These are phyloP conservation scores for Purshia tridentata DNA, from an alignment of 306 rosid genomes.

Conservation along the genomic window DNA sequence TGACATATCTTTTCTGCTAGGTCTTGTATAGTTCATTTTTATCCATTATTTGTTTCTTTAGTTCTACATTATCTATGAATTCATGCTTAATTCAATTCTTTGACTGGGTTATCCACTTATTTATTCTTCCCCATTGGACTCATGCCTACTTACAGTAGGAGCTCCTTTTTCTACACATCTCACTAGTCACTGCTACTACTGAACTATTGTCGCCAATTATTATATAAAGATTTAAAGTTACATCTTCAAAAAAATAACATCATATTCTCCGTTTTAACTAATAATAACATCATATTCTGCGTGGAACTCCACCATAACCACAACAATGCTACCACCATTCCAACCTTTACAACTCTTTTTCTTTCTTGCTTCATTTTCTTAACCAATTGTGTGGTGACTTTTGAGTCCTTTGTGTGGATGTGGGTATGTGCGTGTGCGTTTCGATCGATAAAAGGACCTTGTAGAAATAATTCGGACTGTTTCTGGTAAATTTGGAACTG, in stretches of 20 bases:
- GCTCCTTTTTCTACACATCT: not conserved
- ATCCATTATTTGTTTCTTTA: not conserved
- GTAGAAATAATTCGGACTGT: no score
- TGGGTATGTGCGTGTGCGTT: no score
- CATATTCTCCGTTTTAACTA: not conserved
- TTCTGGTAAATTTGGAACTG: not conserved
- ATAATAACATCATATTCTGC: not conserved
- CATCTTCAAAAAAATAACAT: not conserved
- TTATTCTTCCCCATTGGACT: not conserved
- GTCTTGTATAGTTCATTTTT: not conserved
- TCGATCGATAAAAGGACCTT: no score
- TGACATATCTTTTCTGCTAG: not conserved
- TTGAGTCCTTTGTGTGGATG: no score
- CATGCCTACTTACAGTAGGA: not conserved
- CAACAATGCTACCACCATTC: no score
- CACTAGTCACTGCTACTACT: not conserved
- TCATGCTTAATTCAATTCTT: slow-evolving; percentile 1
- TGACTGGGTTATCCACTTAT: not conserved
- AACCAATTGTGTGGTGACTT: no score
- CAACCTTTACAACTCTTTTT: no score
- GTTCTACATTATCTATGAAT: not conserved
- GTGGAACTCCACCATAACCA: not conserved
- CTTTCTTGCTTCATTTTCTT: no score
- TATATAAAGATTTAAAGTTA: not conserved
- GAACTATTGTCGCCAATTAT: not conserved